Base-by-base conservation (phyloP, 1,139 yeast genomes). In the Candida anutae region DNA sequence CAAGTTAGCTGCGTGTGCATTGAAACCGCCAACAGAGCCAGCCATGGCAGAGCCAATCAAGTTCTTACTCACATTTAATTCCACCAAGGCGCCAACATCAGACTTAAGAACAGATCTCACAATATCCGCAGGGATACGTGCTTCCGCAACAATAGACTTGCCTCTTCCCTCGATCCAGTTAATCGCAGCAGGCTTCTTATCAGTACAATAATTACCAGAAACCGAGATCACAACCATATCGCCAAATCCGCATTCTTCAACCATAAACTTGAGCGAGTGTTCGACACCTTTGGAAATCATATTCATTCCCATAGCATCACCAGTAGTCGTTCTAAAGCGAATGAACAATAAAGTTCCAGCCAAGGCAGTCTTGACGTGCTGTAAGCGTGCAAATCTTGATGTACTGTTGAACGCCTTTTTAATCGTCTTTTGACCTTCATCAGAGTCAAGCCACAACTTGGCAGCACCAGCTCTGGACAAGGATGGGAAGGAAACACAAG, bases 221-320 rank as follows among this genome's bases (percentile, higher is more conserved):
- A 90, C 82, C 3, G 97, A 84, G 31, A 90, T 77, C 32, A 93
- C 74, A 37, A 73, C 76, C 99, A 90, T 90, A 58, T 90, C 98
- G 11, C 73, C 77, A 75, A 90, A 90, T 3, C 96, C 97, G 52
- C 81, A 80, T 45, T 80, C 87, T 47, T 81, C 85, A 27, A 71
- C 75, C 95, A 90, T 87, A 52, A 70, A 76, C 41, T 77, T 77
- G 49, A 90, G 71, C 2, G 95, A 74, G 53, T 66, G 69, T 55
- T 93, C 99, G 29, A 85, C 96, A 55, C 98, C 99, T 59, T 90
- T 90, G 18, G 98, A 90, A 40, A 90, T 93, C 99, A 90, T 93
- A 53, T 90, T 90, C 99, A 90, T 90, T 41, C 98, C 99, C 99
- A 90, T 90, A 13, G 98, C 98, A 64, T 90, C 99, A 56, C 99